Evolutionary conservation across 148 eudicot species (phyloP).

Genomic region (Heliosperma pusillum): DNA sequence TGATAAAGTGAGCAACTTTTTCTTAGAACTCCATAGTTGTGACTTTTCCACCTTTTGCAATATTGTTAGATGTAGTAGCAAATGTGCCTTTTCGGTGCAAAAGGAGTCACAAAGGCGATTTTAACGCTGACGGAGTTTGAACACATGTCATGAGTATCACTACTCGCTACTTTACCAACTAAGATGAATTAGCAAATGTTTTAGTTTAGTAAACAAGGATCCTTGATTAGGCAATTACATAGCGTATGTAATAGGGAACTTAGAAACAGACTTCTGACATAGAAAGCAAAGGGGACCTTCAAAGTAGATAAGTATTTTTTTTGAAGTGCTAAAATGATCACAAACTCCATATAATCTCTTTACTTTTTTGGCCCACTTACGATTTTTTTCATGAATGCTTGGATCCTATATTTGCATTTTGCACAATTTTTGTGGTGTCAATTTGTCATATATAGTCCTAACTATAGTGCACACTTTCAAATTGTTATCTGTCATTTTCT

Average conservation of each 20-base stretch:
- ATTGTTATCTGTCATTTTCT: background rate
- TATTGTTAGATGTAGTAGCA: background rate
- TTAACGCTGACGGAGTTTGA: no score
- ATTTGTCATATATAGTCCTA: background rate
- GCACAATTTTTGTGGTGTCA: background rate
- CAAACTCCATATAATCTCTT: background rate
- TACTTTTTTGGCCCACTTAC: constrained; percentile 11
- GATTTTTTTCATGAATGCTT: constrained; percentile 2
- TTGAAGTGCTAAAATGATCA: constrained; percentile 12
- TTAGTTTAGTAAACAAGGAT: no score
- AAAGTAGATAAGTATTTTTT: constrained; percentile 5
- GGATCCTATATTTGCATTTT: background rate
- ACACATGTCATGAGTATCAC: no score
- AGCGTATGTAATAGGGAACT: constrained; percentile 4
- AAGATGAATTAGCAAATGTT: no score
- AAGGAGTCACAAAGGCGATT: no score
- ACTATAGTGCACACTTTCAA: background rate
- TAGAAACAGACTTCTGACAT: constrained; percentile 23
- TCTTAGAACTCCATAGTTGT: background rate
- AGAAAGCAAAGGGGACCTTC: constrained; percentile 24
- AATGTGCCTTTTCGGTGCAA: no score
- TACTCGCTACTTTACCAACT: no score
- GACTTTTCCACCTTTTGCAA: background rate
- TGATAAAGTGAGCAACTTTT: background rate
- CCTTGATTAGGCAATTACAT: background rate